Percentiles rank a stretch among this genome's conserved stretches.
These are phyloP conservation scores for Apiospora sp. DNA, from an alignment of 2,329 filamentous ascomycete genomes.

Conservation along the genomic window DNA sequence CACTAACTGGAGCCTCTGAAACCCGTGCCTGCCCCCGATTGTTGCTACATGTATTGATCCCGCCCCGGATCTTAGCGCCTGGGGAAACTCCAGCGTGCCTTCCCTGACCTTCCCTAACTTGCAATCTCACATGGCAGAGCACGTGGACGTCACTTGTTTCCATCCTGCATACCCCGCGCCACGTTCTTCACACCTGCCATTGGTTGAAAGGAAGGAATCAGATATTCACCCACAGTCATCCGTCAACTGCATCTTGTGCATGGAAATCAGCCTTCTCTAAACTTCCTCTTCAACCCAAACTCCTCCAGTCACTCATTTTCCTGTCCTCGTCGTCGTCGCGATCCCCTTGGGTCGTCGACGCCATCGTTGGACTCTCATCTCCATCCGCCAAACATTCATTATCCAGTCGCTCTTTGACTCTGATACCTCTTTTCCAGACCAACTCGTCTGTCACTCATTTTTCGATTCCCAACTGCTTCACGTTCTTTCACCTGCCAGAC, in stretches of 20 bases:
- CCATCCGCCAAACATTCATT: not conserved
- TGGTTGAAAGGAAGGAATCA: not conserved
- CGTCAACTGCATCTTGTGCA: not conserved
- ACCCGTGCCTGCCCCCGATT: constrained; percentile 2
- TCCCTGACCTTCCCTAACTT: not conserved
- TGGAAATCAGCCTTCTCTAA: not conserved
- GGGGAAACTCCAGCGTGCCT: not conserved
- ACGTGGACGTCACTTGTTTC: not conserved
- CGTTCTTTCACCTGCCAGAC: not conserved
- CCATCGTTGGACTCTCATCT: not conserved
- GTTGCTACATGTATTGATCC: not conserved
- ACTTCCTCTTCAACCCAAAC: not conserved
- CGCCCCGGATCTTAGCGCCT: not conserved
- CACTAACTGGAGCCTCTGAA: not conserved
- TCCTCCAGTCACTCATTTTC: not conserved
- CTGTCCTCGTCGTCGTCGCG: not conserved
- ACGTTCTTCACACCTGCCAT: constrained; percentile 3
- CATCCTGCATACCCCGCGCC: not conserved
- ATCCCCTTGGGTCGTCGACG: not conserved
- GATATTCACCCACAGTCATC: not conserved
- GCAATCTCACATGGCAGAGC: not conserved
- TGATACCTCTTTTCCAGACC: not conserved
- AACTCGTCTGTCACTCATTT: not conserved
- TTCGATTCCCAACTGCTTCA: not conserved
- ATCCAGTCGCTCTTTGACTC: not conserved